A percentile compares a stretch with the other conserved stretches of the same genome.
phyloP scores from a whole-genome alignment of 1,284 basidiomycete species.

The Xerocomus amazonicus region DNA sequence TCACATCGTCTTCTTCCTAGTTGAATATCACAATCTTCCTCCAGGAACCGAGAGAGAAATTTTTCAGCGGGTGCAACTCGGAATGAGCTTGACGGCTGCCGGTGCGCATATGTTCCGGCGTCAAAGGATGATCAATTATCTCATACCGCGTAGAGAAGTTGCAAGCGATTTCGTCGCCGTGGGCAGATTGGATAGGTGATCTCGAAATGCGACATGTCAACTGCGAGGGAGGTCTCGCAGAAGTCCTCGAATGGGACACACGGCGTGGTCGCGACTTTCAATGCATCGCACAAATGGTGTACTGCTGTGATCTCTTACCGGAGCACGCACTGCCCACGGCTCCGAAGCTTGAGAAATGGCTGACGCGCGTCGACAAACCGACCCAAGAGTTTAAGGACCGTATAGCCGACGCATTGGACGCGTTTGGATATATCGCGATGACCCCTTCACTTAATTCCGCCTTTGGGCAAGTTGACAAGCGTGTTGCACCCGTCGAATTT shows the following conservation, averaged over 20 bases:
- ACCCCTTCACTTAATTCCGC: conserved; percentile 36
- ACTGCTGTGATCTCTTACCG: conserved; percentile 53
- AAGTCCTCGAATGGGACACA: conserved; percentile 54
- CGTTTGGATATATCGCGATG: conserved; percentile 52
- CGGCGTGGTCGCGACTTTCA: conserved; percentile 69
- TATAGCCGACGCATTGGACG: conserved; percentile 48
- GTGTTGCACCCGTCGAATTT: conserved; percentile 73
- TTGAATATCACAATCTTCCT: conserved; percentile 53
- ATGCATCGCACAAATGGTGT: conserved; percentile 61
- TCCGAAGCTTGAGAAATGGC: conserved; percentile 55
- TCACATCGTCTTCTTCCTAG: conserved; percentile 32
- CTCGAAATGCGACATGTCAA: conserved; percentile 51
- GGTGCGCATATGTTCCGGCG: conserved; percentile 38
- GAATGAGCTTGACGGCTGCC: conserved; percentile 63
- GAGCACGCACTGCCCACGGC: conserved; percentile 49
- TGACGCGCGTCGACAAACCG: conserved; percentile 45
- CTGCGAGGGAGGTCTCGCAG: conserved; percentile 49
- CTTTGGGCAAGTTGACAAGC: conserved; percentile 49
- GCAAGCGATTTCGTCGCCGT: conserved; percentile 63
- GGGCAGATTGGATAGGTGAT: conserved; percentile 52
- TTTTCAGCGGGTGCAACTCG: conserved; percentile 77
- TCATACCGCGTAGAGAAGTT: conserved; percentile 52
- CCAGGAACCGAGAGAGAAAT: conserved; percentile 59
- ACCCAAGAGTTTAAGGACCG: conserved; percentile 42
- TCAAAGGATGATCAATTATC: neutral